Percentiles rank a stretch among this genome's conserved stretches.
These are phyloP conservation scores for Podaxis sp. DNA, from an alignment of 768 basidiomycete species.

Conservation along the genomic window DNA sequence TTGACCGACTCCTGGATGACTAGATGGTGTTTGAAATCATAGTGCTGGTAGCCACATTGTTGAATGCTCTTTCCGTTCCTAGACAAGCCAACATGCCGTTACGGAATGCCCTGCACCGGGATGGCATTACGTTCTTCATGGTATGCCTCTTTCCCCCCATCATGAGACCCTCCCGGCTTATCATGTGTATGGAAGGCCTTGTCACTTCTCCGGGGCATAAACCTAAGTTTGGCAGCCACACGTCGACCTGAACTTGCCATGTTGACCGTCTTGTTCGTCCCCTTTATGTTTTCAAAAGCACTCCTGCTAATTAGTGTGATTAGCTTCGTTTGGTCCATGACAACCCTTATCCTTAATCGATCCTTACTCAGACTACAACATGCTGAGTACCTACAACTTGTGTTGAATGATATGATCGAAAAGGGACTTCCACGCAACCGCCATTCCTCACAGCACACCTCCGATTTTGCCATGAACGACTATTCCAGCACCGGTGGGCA, in stretches of 20 bases:
- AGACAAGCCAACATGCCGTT: slow-evolving; percentile 26
- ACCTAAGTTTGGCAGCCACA: neutral
- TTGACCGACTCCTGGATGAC: neutral
- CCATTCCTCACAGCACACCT: neutral
- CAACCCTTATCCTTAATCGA: slow-evolving; percentile 31
- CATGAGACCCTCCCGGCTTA: neutral
- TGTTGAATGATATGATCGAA: slow-evolving; percentile 1
- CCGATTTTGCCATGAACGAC: neutral
- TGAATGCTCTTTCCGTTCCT: slow-evolving; percentile 36
- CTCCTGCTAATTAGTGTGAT: neutral
- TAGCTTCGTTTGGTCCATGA: slow-evolving; percentile 36
- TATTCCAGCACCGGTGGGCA: neutral
- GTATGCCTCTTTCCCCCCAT: slow-evolving; percentile 21
- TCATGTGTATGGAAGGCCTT: neutral
- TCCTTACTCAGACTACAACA: slow-evolving; percentile 29
- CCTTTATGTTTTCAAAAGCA: neutral
- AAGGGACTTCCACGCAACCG: neutral
- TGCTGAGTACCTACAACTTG: slow-evolving; percentile 16
- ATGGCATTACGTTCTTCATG: slow-evolving; percentile 35
- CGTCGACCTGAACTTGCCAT: neutral
- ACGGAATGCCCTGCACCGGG: slow-evolving; percentile 29
- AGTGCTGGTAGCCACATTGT: slow-evolving; percentile 30
- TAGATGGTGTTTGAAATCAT: slow-evolving; percentile 35
- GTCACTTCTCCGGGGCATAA: neutral
- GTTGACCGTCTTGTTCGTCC: neutral